Percentiles rank a stretch among this genome's conserved stretches.
Evolutionary conservation across 768 basidiomycete species (phyloP).

Genomic region (Tephrocybe sp.): DNA sequence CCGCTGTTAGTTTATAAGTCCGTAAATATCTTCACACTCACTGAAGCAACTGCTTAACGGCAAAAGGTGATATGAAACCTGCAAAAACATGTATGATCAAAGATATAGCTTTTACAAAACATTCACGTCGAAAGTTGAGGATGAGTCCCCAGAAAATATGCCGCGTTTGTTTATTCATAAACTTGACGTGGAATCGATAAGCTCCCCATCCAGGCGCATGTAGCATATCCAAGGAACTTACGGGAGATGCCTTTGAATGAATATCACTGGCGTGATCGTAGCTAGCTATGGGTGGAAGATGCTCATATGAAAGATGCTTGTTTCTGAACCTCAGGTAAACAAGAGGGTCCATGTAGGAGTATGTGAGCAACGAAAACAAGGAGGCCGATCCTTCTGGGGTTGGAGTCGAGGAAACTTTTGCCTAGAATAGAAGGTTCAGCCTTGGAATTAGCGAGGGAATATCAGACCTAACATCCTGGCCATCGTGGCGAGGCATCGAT

Average conservation of each 20-base stretch:
- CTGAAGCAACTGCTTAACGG: slow-evolving; percentile 39
- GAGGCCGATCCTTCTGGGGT: slow-evolving; percentile 54
- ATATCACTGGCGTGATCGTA: slow-evolving; percentile 39
- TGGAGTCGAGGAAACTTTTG: slow-evolving; percentile 11
- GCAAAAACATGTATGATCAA: slow-evolving; percentile 25
- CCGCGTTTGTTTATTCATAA: slow-evolving; percentile 16
- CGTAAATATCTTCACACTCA: slow-evolving; percentile 15
- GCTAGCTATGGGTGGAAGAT: slow-evolving; percentile 63
- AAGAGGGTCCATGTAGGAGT: slow-evolving; percentile 54
- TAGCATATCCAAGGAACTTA: not conserved
- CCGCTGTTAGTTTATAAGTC: not conserved
- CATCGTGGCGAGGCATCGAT: slow-evolving; percentile 40
- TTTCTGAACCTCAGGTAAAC: slow-evolving; percentile 43
- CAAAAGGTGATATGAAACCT: slow-evolving; percentile 34
- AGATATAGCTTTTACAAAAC: slow-evolving; percentile 23
- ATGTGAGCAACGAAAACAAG: slow-evolving; percentile 41
- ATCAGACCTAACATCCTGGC: not conserved
- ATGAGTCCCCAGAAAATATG: slow-evolving; percentile 48
- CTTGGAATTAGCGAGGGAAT: not conserved
- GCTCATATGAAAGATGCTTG: slow-evolving; percentile 46
- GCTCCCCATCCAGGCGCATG: too few relatives aligned
- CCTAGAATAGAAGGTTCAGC: not conserved
- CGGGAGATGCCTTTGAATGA: slow-evolving; percentile 16
- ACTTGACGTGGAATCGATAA: not conserved
- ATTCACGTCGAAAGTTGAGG: slow-evolving; percentile 32